These are phyloP conservation scores for Podila minutissima DNA, from an alignment of 192 early-diverging fungal genomes.

Conservation along the genomic window DNA sequence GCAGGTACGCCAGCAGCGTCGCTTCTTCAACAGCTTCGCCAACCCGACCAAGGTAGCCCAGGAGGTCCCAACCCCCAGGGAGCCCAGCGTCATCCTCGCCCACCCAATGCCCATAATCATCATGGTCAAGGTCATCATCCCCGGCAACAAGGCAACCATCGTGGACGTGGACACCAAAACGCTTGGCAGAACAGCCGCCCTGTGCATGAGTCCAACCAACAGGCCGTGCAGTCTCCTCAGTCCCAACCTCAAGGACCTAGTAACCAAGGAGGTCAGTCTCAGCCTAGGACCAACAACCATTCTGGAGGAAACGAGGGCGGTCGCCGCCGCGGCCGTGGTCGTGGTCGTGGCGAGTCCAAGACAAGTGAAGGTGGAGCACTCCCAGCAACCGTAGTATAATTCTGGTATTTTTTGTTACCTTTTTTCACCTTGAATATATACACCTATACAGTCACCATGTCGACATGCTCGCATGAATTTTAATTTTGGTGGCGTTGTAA, in stretches of 20 bases:
- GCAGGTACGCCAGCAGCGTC: conserved; percentile 37
- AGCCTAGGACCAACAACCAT: neutral
- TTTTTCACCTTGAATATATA: no score
- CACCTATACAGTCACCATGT: no score
- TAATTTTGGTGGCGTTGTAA: no score
- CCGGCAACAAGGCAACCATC: neutral
- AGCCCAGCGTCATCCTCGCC: conserved; percentile 27
- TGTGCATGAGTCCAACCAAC: neutral
- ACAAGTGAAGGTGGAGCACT: no score
- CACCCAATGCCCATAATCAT: conserved; percentile 15
- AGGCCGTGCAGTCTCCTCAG: neutral
- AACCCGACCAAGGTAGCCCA: conserved; percentile 18
- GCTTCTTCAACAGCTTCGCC: conserved; percentile 30
- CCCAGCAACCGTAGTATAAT: no score
- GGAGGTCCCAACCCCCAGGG: conserved; percentile 3
- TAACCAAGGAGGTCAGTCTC: neutral
- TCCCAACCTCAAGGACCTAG: neutral
- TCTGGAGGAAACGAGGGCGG: conserved; percentile 5
- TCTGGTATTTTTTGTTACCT: no score
- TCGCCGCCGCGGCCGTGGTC: conserved; percentile 13
- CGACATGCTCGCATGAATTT: no score
- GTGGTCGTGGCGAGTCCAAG: neutral
- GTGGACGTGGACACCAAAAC: conserved; percentile 1
- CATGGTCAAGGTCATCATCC: neutral
- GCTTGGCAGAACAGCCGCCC: neutral